Evolutionary conservation across 2,329 filamentous ascomycete species (phyloP).

Genomic region (Balansia obtecta): DNA sequence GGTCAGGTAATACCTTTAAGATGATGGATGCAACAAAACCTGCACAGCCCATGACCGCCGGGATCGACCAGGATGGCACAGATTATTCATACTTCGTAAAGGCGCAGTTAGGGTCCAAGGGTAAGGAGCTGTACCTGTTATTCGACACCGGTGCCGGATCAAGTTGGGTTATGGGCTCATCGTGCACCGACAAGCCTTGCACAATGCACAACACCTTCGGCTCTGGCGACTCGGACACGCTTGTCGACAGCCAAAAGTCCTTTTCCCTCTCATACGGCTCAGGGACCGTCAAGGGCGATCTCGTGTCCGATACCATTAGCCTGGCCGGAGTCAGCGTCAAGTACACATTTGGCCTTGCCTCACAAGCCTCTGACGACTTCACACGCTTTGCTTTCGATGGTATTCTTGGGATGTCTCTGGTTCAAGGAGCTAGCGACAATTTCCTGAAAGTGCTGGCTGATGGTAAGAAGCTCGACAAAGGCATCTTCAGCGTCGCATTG

Average conservation of each 20-base stretch:
- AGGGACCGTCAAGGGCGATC: conserved; percentile 55
- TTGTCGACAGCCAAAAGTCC: conserved; percentile 35
- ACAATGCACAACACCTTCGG: conserved; percentile 58
- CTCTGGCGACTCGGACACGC: conserved; percentile 48
- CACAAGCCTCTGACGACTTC: conserved; percentile 62
- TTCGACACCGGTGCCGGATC: conserved; percentile 57
- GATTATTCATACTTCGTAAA: conserved; percentile 55
- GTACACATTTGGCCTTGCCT: conserved; percentile 62
- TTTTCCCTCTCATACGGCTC: conserved; percentile 69
- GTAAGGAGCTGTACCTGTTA: conserved; percentile 46
- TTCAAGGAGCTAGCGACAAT: conserved; percentile 45
- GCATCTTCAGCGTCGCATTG: conserved; percentile 60
- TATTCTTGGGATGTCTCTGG: conserved; percentile 66
- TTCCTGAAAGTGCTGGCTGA: conserved; percentile 52
- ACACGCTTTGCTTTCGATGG: conserved; percentile 73
- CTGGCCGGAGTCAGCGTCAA: conserved; percentile 53
- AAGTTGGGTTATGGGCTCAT: conserved; percentile 70
- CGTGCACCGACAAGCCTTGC: conserved; percentile 57
- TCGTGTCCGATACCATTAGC: conserved; percentile 53
- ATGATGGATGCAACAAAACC: conserved; percentile 34
- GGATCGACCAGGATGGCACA: conserved; percentile 50
- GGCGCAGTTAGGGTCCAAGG: conserved; percentile 41
- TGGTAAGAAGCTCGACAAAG: conserved; percentile 43
- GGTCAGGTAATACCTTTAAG: conserved; percentile 31
- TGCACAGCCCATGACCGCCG: conserved; percentile 33